Percentiles rank a stretch among this genome's conserved stretches.
phyloP scores from a whole-genome alignment of 257 asterid genomes.

The Gentiana dahurica region DNA sequence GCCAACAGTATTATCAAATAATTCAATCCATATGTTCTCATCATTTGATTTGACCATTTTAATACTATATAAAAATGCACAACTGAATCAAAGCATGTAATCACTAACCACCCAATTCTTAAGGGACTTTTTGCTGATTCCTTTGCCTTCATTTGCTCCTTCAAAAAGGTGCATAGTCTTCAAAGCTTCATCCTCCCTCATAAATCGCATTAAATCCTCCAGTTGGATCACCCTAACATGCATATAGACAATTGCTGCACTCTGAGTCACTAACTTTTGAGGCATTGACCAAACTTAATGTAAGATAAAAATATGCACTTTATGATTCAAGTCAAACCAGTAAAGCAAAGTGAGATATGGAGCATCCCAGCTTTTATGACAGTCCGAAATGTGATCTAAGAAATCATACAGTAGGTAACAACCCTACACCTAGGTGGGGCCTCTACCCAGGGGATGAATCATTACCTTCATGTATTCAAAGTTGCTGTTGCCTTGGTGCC shows the following conservation, averaged over 20 bases:
- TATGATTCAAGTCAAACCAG: too few species aligned
- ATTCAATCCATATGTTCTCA: too few species aligned
- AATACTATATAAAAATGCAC: background rate
- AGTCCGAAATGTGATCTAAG: constrained; percentile 21
- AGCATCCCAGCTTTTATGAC: constrained; percentile 29
- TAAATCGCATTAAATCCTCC: constrained; percentile 74
- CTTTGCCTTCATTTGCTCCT: constrained; percentile 55
- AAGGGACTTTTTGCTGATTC: constrained; percentile 70
- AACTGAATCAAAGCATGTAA: background rate
- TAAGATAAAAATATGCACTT: too few species aligned
- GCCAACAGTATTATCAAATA: too few species aligned
- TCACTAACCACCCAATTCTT: constrained; percentile 82
- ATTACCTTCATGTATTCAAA: too few species aligned
- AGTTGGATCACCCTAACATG: constrained; percentile 36
- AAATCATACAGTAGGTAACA: too few species aligned
- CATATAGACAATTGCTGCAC: constrained; percentile 1
- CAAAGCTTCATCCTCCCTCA: constrained; percentile 75
- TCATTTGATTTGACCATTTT: too few species aligned
- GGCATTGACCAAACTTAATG: too few species aligned
- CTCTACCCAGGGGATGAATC: too few species aligned
- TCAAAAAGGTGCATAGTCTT: constrained; percentile 62
- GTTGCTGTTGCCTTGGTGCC: too few species aligned
- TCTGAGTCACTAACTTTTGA: background rate
- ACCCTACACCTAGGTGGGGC: too few species aligned
- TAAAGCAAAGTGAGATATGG: too few species aligned